Conservation (phyloP, 2,329 filamentous ascomycete species). For the Pestalotiopsis fici region DNA sequence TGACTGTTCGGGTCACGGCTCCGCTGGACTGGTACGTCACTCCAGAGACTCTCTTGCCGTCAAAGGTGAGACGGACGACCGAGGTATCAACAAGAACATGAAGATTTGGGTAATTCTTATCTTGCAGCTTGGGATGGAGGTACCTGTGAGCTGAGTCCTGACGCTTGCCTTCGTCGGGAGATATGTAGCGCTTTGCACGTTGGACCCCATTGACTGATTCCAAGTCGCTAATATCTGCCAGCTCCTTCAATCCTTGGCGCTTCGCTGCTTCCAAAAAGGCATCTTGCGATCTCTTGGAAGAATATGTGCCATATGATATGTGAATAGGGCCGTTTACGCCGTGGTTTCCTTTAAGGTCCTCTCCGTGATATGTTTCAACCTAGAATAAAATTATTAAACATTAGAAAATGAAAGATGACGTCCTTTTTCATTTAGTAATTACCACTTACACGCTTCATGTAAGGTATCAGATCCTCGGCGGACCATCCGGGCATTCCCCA, state of each 20-base stretch:
- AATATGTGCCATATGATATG: conserved; percentile 47
- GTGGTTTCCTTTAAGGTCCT: conserved; percentile 39
- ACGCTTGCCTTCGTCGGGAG: conserved; percentile 36
- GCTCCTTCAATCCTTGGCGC: conserved; percentile 44
- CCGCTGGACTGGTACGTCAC: conserved; percentile 9
- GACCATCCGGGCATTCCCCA: conserved; percentile 16
- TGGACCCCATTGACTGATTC: conserved; percentile 33
- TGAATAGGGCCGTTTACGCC: conserved; percentile 49
- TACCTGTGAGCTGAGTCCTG: conserved; percentile 54
- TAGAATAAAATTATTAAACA: not conserved
- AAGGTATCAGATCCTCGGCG: conserved; percentile 39
- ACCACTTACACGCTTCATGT: conserved; percentile 50
- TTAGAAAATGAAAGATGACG: rapidly evolving
- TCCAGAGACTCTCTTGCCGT: conserved; percentile 12
- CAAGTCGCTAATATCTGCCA: conserved; percentile 48
- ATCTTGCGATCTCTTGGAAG: conserved; percentile 36
- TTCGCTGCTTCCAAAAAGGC: conserved; percentile 46
- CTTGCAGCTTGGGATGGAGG: conserved; percentile 50
- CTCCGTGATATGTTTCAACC: conserved; percentile 1
- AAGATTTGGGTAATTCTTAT: conserved; percentile 45
- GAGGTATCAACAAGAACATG: conserved; percentile 54
- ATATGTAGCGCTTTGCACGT: not conserved
- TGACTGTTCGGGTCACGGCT: conserved; percentile 22
- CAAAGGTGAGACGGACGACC: conserved; percentile 32
- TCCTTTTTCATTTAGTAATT: too few relatives aligned